These are phyloP conservation scores for Fusarium sp. DNA, from an alignment of 2,329 filamentous ascomycete genomes.

Conservation along the genomic window DNA sequence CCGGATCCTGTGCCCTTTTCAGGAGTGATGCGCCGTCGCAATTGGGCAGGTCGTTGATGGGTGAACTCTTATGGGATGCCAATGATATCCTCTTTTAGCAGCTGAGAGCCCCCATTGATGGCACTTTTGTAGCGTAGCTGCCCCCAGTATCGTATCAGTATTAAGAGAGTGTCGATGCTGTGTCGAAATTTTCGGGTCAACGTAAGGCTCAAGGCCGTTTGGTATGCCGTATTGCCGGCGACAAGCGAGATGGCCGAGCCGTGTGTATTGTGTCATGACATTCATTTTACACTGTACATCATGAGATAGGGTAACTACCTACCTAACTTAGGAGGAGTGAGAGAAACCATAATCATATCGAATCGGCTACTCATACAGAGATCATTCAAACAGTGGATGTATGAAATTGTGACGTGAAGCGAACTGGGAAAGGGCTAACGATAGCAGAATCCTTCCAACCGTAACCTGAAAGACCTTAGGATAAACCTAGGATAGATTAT, in stretches of 20 bases:
- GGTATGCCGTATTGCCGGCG: constrained; percentile 35
- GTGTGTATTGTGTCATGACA: constrained; percentile 33
- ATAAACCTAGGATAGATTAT: no score
- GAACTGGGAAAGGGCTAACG: not conserved
- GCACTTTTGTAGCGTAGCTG: constrained; percentile 45
- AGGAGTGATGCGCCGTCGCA: constrained; percentile 32
- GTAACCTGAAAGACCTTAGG: not conserved
- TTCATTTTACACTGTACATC: constrained; percentile 25
- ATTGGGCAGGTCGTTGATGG: constrained; percentile 40
- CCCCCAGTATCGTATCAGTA: constrained; percentile 15
- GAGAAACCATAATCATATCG: not conserved
- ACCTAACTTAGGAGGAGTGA: not conserved
- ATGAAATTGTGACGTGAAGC: not conserved
- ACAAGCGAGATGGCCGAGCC: constrained; percentile 40
- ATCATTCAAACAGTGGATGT: not conserved
- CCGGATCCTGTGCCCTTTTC: constrained; percentile 28
- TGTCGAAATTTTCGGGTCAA: constrained; percentile 41
- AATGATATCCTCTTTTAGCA: constrained; percentile 27
- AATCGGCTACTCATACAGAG: not conserved
- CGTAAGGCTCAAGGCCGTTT: constrained; percentile 10
- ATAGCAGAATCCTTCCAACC: no score
- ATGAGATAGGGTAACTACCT: constrained; percentile 14
- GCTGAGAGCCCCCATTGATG: constrained; percentile 35
- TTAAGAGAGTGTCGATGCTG: constrained; percentile 3
- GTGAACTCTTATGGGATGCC: constrained; percentile 19